A percentile compares a stretch with the other conserved stretches of the same genome.
Conservation (phyloP, 805 yeast genomes). For the Teunomyces kruisii region DNA sequence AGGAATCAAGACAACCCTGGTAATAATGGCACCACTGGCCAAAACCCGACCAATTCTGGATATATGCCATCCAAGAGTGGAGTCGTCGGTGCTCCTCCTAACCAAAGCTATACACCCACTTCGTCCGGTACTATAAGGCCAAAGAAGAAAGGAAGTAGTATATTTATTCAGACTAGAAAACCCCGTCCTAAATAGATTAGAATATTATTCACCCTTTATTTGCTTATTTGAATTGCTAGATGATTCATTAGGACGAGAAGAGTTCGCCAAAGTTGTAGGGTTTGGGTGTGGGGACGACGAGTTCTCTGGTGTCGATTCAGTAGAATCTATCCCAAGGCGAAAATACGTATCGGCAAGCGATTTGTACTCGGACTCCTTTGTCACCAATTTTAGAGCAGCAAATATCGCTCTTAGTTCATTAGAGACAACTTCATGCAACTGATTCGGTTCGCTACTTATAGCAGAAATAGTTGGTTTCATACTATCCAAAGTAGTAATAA, state of each 20-base stretch:
- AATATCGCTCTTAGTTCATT: conserved; percentile 25
- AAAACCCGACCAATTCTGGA: neutral
- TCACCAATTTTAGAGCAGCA: conserved; percentile 6
- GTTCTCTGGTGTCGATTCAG: neutral
- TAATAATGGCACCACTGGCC: neutral
- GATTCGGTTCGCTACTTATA: conserved; percentile 3
- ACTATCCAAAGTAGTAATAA: neutral
- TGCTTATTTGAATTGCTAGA: neutral
- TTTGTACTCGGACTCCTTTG: neutral
- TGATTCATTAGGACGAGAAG: neutral
- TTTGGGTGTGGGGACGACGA: neutral
- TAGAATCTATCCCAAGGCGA: neutral
- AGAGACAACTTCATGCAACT: conserved; percentile 12
- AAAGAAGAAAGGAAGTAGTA: conserved; percentile 8
- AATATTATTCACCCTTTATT: conserved; percentile 2
- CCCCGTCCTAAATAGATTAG: conserved; percentile 7
- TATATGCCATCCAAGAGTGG: conserved; percentile 1
- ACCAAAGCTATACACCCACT: conserved; percentile 4
- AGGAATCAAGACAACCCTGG: neutral
- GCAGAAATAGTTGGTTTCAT: conserved; percentile 1
- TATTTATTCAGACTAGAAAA: conserved; percentile 15
- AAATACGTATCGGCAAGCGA: neutral
- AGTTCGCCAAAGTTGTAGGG: too few species aligned
- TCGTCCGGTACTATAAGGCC: conserved; percentile 7
- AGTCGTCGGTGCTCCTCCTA: neutral